These are phyloP conservation scores for Aspergillus ustus DNA, from an alignment of 2,329 filamentous ascomycete species.

Conservation along the genomic window DNA sequence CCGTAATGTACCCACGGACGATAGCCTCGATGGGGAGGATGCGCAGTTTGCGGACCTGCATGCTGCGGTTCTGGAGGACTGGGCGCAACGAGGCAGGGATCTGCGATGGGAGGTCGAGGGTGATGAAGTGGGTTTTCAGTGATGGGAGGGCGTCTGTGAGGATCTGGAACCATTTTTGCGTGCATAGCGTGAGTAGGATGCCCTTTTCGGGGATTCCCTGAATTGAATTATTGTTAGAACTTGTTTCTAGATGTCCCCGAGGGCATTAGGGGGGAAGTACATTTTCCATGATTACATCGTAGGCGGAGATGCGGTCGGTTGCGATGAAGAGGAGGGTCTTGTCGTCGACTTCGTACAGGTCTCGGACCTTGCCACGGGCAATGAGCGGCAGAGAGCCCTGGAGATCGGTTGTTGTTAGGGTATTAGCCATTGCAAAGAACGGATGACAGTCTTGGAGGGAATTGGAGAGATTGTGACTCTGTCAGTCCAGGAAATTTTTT, in stretches of 20 bases:
- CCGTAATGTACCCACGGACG: conserved; percentile 88
- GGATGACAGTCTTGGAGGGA: background rate
- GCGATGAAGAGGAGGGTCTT: conserved; percentile 79
- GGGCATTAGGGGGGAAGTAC: conserved; percentile 54
- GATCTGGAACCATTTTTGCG: conserved; percentile 69
- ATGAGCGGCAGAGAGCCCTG: conserved; percentile 54
- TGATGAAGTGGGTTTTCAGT: conserved; percentile 68
- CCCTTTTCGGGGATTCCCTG: conserved; percentile 72
- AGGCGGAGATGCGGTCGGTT: conserved; percentile 91
- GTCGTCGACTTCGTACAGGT: conserved; percentile 75
- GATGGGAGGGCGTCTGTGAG: conserved; percentile 60
- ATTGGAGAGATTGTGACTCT: background rate
- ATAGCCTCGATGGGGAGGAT: conserved; percentile 82
- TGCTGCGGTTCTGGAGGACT: conserved; percentile 67
- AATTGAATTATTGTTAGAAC: conserved; percentile 19
- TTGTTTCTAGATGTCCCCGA: conserved; percentile 29
- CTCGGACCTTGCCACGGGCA: conserved; percentile 75
- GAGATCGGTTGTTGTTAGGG: conserved; percentile 49
- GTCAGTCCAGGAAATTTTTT: conserved; percentile 8
- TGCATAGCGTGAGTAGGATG: conserved; percentile 68
- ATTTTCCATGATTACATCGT: conserved; percentile 88
- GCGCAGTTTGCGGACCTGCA: conserved; percentile 75
- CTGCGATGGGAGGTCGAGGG: conserved; percentile 58
- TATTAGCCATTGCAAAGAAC: conserved; percentile 37
- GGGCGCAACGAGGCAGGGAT: conserved; percentile 55